Percentiles rank a stretch among this genome's conserved stretches.
Evolutionary conservation across 805 yeast genomes (phyloP).

Genomic region (Barnettozyma californica): DNA sequence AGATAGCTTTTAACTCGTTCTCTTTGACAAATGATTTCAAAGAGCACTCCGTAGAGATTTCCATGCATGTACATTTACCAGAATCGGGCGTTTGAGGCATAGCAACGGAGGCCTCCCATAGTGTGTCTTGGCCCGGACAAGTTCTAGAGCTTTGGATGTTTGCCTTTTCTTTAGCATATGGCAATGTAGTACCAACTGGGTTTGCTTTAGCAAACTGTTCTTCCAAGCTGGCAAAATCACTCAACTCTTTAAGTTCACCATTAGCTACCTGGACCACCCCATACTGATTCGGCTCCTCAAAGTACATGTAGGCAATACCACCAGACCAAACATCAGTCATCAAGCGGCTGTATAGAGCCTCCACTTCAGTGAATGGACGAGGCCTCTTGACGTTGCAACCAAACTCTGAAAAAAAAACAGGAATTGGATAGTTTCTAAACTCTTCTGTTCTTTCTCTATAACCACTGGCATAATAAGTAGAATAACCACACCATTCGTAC

Average conservation of each 20-base stretch:
- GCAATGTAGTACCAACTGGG: slow-evolving; percentile 38
- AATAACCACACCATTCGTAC: slow-evolving; percentile 84
- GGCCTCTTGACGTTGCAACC: slow-evolving; percentile 69
- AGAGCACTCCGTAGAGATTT: slow-evolving; percentile 49
- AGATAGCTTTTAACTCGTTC: slow-evolving; percentile 50
- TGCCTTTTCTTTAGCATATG: slow-evolving; percentile 25
- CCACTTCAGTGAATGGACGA: slow-evolving; percentile 68
- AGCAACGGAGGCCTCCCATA: slow-evolving; percentile 57
- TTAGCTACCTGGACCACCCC: slow-evolving; percentile 56
- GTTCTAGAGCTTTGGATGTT: slow-evolving; percentile 28
- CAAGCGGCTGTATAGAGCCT: slow-evolving; percentile 53
- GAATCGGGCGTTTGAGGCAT: slow-evolving; percentile 69
- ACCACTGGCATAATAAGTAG: slow-evolving; percentile 60
- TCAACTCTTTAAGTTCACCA: slow-evolving; percentile 44
- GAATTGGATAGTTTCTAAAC: slow-evolving; percentile 60
- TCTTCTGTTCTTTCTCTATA: slow-evolving; percentile 58
- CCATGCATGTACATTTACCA: slow-evolving; percentile 56
- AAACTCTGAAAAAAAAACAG: slow-evolving; percentile 75
- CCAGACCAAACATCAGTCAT: slow-evolving; percentile 86
- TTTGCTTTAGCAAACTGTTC: slow-evolving; percentile 43
- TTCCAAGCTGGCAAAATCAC: slow-evolving; percentile 54
- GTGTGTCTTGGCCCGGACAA: slow-evolving; percentile 46
- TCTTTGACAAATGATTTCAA: slow-evolving; percentile 41
- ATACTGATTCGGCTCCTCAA: slow-evolving; percentile 67
- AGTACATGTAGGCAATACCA: slow-evolving; percentile 80